Percentiles rank a stretch among this genome's conserved stretches.
phyloP scores from a whole-genome alignment of 768 basidiomycete genomes.

The Porpolomopsis calyptriformis region DNA sequence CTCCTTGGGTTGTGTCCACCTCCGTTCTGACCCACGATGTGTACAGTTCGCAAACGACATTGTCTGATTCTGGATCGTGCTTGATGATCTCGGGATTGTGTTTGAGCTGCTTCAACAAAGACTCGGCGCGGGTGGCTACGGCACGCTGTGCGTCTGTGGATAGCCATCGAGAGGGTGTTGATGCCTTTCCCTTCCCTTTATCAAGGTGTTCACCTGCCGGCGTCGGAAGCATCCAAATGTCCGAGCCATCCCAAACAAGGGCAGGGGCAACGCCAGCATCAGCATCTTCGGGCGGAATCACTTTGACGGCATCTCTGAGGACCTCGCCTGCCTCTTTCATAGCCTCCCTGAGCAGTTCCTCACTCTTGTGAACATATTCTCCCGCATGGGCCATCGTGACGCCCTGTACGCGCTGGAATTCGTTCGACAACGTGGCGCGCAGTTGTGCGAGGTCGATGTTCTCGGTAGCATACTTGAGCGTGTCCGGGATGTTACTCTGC shows the following conservation, averaged over 20 bases:
- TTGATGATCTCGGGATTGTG: constrained; percentile 66
- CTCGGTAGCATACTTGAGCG: constrained; percentile 49
- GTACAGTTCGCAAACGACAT: constrained; percentile 43
- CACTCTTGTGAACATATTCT: constrained; percentile 73
- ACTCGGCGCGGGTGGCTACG: constrained; percentile 67
- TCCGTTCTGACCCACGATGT: constrained; percentile 44
- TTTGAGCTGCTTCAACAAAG: constrained; percentile 60
- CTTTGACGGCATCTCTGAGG: constrained; percentile 82
- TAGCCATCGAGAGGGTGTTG: constrained; percentile 11
- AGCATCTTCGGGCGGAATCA: constrained; percentile 69
- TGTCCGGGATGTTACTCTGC: constrained; percentile 58
- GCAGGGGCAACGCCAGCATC: constrained; percentile 21
- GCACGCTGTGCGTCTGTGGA: constrained; percentile 36
- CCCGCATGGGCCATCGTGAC: constrained; percentile 69
- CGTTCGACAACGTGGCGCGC: constrained; percentile 47
- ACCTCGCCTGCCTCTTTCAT: constrained; percentile 76
- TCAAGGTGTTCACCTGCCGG: constrained; percentile 17
- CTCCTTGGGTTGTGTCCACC: constrained; percentile 43
- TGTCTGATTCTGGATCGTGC: constrained; percentile 64
- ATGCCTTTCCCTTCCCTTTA: constrained; percentile 24
- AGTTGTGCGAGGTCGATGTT: constrained; percentile 62
- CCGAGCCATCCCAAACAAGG: constrained; percentile 73
- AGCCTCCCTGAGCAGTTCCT: constrained; percentile 51
- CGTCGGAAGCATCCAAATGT: constrained; percentile 71
- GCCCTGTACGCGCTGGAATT: constrained; percentile 68